Conservation (phyloP, 805 yeast species). For the Tanozyma kutaoensis region DNA sequence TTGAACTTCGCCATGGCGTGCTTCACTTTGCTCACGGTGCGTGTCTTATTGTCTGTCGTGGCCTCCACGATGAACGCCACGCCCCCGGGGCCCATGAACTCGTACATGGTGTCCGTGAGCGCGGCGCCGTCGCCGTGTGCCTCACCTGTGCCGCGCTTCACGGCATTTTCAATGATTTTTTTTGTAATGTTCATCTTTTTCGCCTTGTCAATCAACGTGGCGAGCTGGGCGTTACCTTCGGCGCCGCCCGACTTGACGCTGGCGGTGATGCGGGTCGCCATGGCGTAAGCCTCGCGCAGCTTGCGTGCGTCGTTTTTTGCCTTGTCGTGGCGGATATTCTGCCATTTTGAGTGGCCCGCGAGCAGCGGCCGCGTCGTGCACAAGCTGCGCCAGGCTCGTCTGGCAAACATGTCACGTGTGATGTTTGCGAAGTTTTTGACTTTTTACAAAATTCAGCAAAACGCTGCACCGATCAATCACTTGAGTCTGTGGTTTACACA, state of each 20-base stretch:
- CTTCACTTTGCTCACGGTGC: slow-evolving; percentile 67
- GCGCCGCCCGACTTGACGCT: slow-evolving; percentile 63
- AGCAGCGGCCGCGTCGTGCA: background rate
- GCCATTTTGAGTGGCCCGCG: slow-evolving; percentile 96
- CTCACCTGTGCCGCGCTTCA: slow-evolving; percentile 73
- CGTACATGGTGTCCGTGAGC: slow-evolving; percentile 45
- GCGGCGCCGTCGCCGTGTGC: slow-evolving; percentile 30
- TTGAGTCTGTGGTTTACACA: background rate
- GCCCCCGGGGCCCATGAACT: slow-evolving; percentile 90
- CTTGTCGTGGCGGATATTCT: slow-evolving; percentile 85
- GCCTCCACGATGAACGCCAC: slow-evolving; percentile 79
- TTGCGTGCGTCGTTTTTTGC: slow-evolving; percentile 81
- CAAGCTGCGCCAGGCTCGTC: no score
- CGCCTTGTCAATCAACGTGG: slow-evolving; percentile 69
- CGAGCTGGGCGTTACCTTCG: slow-evolving; percentile 53
- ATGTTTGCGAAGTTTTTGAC: no score
- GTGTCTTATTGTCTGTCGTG: slow-evolving; percentile 73
- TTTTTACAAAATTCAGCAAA: no score
- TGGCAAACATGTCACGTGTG: no score
- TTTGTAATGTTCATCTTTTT: slow-evolving; percentile 65
- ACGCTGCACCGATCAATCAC: no score
- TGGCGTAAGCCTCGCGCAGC: slow-evolving; percentile 53
- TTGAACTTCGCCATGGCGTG: slow-evolving; percentile 61
- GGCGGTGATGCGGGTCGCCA: slow-evolving; percentile 61
- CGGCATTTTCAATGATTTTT: slow-evolving; percentile 76